Evolutionary conservation across 305 asterid species (phyloP).

Genomic region (Solanum chacoense): DNA sequence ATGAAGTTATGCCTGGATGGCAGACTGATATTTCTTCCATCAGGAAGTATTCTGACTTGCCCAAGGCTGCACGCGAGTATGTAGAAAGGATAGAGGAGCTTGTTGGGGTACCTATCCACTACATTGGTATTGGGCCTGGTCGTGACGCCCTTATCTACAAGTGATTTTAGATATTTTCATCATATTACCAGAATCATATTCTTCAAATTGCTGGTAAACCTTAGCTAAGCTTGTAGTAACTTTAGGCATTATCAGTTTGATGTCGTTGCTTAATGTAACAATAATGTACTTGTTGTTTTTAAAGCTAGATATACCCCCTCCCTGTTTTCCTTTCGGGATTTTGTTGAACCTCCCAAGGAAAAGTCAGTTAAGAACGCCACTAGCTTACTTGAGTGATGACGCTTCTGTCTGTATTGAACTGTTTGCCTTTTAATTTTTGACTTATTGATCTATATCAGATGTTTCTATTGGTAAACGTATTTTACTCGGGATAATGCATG

Average conservation of each 20-base stretch:
- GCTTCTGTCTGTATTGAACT: not conserved
- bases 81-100: conserved; percentile 89
- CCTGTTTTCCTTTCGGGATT: not conserved
- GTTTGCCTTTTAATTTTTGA: not conserved
- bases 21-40: conserved; percentile 62
- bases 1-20: conserved; percentile 92
- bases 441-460: not conserved
- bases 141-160: conserved; percentile 96
- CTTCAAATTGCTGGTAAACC: conserved; percentile 8
- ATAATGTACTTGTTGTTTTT: not conserved
- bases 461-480: not conserved
- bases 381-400: not conserved
- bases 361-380: not conserved
- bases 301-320: not conserved
- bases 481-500: not conserved
- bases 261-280: not conserved
- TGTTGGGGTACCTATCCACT: conserved; percentile 76
- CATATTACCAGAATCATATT: not conserved
- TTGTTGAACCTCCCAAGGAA: not conserved
- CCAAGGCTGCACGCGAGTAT: conserved; percentile 67
- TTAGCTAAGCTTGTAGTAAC: not conserved
- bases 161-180: conserved; percentile 10
- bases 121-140: conserved; percentile 93
- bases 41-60: conserved; percentile 79
- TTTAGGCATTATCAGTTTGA: not conserved